A percentile compares a stretch with the other conserved stretches of the same genome.
phyloP scores from a whole-genome alignment of 768 basidiomycete genomes.

The Russula emetica region DNA sequence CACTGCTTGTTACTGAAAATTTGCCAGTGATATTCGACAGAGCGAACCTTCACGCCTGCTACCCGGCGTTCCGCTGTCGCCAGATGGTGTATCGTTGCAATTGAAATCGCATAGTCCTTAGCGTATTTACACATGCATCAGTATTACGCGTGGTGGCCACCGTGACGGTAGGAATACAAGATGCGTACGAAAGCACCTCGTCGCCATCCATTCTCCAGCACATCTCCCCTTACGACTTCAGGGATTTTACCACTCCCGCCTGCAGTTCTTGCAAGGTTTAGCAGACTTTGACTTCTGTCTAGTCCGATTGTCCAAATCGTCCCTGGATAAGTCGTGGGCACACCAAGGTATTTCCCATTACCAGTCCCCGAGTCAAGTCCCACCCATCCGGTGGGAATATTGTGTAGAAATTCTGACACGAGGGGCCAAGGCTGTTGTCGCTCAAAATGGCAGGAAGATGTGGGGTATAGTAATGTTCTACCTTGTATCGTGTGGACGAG shows the following conservation, averaged over 20 bases:
- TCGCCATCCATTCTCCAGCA: constrained; percentile 70
- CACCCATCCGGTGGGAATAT: constrained; percentile 69
- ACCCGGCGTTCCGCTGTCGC: constrained; percentile 72
- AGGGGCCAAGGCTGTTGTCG: constrained; percentile 79
- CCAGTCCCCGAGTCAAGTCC: constrained; percentile 95
- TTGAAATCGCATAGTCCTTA: constrained; percentile 94
- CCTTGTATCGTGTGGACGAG: constrained; percentile 86
- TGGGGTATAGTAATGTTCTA: constrained; percentile 30
- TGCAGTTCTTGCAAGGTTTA: constrained; percentile 69
- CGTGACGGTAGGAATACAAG: constrained; percentile 34
- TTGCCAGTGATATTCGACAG: not conserved
- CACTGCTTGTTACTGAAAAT: not conserved
- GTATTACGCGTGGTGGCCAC: not conserved
- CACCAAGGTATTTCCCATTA: constrained; percentile 93
- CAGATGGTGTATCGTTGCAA: constrained; percentile 96
- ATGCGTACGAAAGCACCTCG: constrained; percentile 63
- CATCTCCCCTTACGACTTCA: constrained; percentile 81
- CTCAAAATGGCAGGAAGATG: constrained; percentile 3
- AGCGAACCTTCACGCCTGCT: constrained; percentile 64
- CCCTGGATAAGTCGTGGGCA: constrained; percentile 58
- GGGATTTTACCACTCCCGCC: constrained; percentile 44
- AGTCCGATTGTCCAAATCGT: constrained; percentile 74
- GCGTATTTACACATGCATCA: not conserved
- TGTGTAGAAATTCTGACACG: constrained; percentile 67
- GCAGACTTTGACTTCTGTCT: constrained; percentile 74